Percentiles rank a stretch among this genome's conserved stretches.
phyloP scores from a whole-genome alignment of 2,329 filamentous ascomycete species.

The Aschersonia sp. region DNA sequence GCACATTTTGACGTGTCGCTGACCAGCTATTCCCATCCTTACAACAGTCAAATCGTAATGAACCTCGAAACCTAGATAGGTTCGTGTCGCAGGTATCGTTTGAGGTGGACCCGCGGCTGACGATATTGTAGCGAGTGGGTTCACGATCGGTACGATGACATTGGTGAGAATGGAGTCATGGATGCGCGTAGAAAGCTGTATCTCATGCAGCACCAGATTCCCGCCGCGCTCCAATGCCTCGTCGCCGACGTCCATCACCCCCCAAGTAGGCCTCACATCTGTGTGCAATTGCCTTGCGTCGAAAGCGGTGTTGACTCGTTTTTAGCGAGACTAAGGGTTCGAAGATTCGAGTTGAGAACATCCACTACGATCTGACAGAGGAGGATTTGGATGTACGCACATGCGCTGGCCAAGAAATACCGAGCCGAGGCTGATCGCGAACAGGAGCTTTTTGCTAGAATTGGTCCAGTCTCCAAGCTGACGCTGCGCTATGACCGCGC shows the following conservation, averaged over 20 bases:
- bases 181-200: neutral
- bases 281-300: neutral
- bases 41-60: slow-evolving; percentile 46
- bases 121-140: slow-evolving; percentile 65
- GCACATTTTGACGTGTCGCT: slow-evolving; percentile 14
- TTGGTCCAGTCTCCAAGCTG: slow-evolving; percentile 56
- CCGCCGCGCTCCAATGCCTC: slow-evolving; percentile 25
- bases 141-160: slow-evolving; percentile 76
- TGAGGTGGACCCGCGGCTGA: neutral
- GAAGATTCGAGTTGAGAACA: slow-evolving; percentile 73
- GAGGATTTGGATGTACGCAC: slow-evolving; percentile 59
- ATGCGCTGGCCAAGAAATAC: too few species aligned
- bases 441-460: slow-evolving; percentile 67
- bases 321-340: slow-evolving; percentile 40
- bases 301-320: neutral
- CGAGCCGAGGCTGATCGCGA: slow-evolving; percentile 10
- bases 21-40: slow-evolving; percentile 16
- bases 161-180: slow-evolving; percentile 29
- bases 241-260: slow-evolving; percentile 28
- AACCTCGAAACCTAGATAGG: slow-evolving; percentile 56
- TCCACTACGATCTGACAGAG: slow-evolving; percentile 84
- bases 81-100: slow-evolving; percentile 22
- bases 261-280: slow-evolving; percentile 15
- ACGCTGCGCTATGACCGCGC: slow-evolving; percentile 73
- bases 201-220: slow-evolving; percentile 17